Percentiles rank a stretch among this genome's conserved stretches.
Evolutionary conservation across 108 stramenopile species (phyloP).

Genomic region (Mediolabrus comicus): DNA sequence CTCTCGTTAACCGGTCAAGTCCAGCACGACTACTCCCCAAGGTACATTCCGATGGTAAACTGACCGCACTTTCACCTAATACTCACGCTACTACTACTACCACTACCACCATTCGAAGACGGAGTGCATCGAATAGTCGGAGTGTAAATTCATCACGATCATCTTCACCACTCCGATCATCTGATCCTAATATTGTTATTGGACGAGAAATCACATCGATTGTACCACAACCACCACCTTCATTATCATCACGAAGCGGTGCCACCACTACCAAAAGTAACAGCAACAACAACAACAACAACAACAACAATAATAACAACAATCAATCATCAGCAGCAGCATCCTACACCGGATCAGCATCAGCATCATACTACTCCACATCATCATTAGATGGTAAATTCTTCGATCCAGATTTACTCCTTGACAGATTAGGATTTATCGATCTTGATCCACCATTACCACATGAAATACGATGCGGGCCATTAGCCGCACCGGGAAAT

Average conservation of each 20-base stretch:
- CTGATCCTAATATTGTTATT: too few relatives aligned
- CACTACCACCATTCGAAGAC: not conserved
- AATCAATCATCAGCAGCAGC: not conserved
- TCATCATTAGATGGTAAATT: conserved; percentile 27
- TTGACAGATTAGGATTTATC: conserved; percentile 38
- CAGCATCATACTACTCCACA: not conserved
- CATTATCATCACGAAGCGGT: too few relatives aligned
- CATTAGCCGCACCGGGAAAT: conserved; percentile 14
- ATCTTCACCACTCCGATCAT: conserved; percentile 1
- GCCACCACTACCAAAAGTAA: too few relatives aligned
- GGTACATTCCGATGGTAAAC: conserved; percentile 5
- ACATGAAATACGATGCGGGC: conserved; percentile 47
- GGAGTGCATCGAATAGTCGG: not conserved
- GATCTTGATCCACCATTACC: conserved; percentile 48
- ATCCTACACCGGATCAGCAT: not conserved
- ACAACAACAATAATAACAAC: not conserved
- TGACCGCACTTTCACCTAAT: too few relatives aligned
- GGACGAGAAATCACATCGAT: too few relatives aligned
- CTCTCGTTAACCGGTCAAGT: conserved; percentile 6
- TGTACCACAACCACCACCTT: too few relatives aligned
- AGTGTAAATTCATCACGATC: conserved; percentile 7
- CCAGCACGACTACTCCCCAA: conserved; percentile 11
- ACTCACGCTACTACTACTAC: not conserved
- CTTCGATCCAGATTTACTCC: conserved; percentile 32
- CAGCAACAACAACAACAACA: not conserved